A percentile compares a stretch with the other conserved stretches of the same genome.
Conservation (phyloP, 2,329 filamentous ascomycete species). For the Colletotrichum shisoi region DNA sequence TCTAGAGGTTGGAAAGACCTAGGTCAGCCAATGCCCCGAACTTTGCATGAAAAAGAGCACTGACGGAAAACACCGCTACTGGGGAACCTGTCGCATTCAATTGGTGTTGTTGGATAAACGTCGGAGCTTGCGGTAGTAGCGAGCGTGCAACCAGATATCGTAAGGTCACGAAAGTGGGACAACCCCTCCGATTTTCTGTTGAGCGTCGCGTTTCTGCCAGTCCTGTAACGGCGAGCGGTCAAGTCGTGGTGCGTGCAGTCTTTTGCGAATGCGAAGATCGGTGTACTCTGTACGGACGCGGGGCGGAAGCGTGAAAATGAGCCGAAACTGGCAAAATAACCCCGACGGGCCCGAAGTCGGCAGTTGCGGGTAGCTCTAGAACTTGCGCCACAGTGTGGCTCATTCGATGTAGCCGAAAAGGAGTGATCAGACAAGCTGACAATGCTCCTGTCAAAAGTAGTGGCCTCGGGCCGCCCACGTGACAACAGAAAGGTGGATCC, state of each 20-base stretch:
- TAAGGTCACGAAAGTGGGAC: constrained; percentile 35
- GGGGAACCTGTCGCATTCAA: constrained; percentile 23
- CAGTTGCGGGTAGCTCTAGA: neutral
- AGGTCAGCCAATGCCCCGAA: constrained; percentile 12
- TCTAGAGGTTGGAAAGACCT: neutral
- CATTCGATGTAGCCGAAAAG: neutral
- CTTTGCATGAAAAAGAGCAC: constrained; percentile 14
- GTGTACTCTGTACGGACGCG: constrained; percentile 12
- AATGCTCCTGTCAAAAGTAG: too few species aligned
- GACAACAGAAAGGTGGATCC: too few species aligned
- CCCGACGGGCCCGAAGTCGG: constrained; percentile 20
- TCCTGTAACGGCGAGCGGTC: constrained; percentile 32
- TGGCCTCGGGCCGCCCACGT: too few species aligned
- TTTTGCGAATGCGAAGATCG: constrained; percentile 16
- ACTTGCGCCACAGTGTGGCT: neutral
- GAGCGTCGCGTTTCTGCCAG: constrained; percentile 36
- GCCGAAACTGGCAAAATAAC: constrained; percentile 26
- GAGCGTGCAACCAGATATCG: constrained; percentile 29
- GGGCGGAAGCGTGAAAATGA: constrained; percentile 12
- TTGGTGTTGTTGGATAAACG: constrained; percentile 1
- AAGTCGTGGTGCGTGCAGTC: constrained; percentile 8
- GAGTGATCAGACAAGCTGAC: too few species aligned
- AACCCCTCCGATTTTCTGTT: constrained; percentile 39
- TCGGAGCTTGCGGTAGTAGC: neutral
- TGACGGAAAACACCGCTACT: constrained; percentile 23